Base-by-base conservation (phyloP, 2,329 filamentous ascomycete species). In the Fusarium caatingaense region DNA sequence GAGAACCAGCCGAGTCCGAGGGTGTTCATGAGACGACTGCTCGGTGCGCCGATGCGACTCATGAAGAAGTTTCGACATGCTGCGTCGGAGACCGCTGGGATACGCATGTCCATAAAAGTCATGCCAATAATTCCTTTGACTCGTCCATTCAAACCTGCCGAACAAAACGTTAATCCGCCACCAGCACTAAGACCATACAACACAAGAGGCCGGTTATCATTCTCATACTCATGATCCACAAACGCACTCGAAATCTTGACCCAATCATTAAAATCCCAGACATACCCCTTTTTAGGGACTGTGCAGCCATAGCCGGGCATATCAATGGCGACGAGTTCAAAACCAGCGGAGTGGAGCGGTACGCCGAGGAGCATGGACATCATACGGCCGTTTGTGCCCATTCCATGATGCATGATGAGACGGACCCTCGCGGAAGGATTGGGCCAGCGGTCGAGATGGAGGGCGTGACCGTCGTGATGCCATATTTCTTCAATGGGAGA, bases 31-130 rank as follows among this genome's bases (percentile, higher is more conserved):
- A 47, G 0, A 0, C 16, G 10, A 3, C 51, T 21, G 10, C 63
- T 59, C 6, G 53, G 62, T 1, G n/a, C 27, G 1, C 60, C 51
- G 1, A 65, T 10, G 2, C 60, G 60, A 2, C 62, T 65, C 30
- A 64, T 65, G 4, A 65, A 7, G 4, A 64, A 16, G 20, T 65
- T 65, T 1, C 62, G 60, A 12, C 60, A 64, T 3, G 60, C 32
- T 1, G 7, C 27, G 1, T 64, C 62, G 2, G 27, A 11, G 0
- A 65, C 62, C 5, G 13, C 6, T 8, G 21, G 53, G 1, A 64
- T 65, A 3, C 60, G 47, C 62, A 65, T 64, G n/a, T 65, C 60
- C 40, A 65, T 65, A 18, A 65, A 65, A 0, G 44, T 58, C 53
- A 65, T 64, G 0, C 61, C 60, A 5, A 64, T 25, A 3, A 64